Evolutionary conservation across 225 moss, liverwort and hornwort genomes (phyloP).

Genomic region (Climacium dendroides): DNA sequence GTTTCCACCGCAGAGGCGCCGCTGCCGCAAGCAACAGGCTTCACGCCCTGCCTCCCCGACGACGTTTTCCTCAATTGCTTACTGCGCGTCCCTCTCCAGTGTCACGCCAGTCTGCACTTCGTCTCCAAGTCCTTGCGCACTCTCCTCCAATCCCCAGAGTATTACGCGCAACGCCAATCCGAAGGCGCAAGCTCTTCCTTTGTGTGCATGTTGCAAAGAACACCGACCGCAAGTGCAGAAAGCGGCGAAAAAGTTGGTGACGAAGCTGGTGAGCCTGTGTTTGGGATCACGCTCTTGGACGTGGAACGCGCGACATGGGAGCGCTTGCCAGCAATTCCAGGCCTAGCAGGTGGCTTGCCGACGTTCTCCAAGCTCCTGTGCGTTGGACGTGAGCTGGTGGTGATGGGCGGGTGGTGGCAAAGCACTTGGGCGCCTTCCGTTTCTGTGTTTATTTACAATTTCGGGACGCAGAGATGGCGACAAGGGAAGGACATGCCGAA

Average conservation of each 20-base stretch:
- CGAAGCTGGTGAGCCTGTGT: not conserved
- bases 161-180: constrained; percentile 38
- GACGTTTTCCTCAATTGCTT: constrained; percentile 67
- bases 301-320: constrained; percentile 32
- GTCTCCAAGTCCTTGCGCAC: constrained; percentile 42
- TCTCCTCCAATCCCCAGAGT: constrained; percentile 33
- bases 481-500: constrained; percentile 53
- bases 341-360: constrained; percentile 39
- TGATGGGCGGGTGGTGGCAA: constrained; percentile 72
- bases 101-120: constrained; percentile 41
- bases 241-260: not conserved
- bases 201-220: constrained; percentile 57
- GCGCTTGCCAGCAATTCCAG: constrained; percentile 48
- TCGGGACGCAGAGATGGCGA: constrained; percentile 51
- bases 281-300: constrained; percentile 49
- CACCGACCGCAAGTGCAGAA: not conserved
- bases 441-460: constrained; percentile 51
- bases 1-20: not conserved
- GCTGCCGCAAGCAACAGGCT: not conserved
- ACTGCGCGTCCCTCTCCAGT: constrained; percentile 47
- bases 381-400: constrained; percentile 32
- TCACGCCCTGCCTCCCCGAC: constrained; percentile 52
- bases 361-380: constrained; percentile 44
- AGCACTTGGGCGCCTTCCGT: constrained; percentile 40
- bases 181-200: constrained; percentile 42